Percentiles rank a stretch among this genome's conserved stretches.
Evolutionary conservation across 1,139 yeast species (phyloP).

Genomic region (Candida smagusa): DNA sequence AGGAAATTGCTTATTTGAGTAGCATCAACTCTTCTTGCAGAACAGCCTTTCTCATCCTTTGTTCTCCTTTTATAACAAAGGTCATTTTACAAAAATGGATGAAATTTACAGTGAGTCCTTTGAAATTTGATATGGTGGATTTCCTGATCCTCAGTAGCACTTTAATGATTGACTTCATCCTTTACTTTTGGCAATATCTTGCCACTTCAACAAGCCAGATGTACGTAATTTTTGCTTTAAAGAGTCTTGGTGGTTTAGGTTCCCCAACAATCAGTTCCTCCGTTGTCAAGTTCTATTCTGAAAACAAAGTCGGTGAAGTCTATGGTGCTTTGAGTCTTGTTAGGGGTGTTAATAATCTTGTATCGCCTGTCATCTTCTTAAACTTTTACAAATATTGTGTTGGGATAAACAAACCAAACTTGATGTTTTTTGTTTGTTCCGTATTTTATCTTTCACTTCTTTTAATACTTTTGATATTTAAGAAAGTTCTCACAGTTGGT

Average conservation of each 20-base stretch:
- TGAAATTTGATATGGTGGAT: conserved; percentile 57
- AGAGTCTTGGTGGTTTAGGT: conserved; percentile 34
- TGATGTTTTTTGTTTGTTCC: too few relatives aligned
- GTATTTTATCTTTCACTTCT: too few relatives aligned
- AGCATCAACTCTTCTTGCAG: conserved; percentile 49
- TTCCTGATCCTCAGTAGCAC: conserved; percentile 30
- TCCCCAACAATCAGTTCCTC: conserved; percentile 48
- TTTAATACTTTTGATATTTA: too few relatives aligned
- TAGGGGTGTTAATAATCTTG: too few relatives aligned
- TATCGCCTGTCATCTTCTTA: too few relatives aligned
- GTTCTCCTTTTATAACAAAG: conserved; percentile 32
- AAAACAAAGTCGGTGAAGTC: conserved; percentile 48
- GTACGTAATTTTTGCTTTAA: conserved; percentile 26
- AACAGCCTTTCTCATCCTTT: conserved; percentile 29
- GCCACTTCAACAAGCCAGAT: conserved; percentile 5
- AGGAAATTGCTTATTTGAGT: conserved; percentile 55
- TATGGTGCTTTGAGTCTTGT: conserved; percentile 33
- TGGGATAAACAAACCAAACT: too few relatives aligned
- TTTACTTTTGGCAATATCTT: conserved; percentile 26
- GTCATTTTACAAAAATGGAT: conserved; percentile 22
- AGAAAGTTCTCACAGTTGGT: too few relatives aligned
- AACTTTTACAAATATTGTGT: too few relatives aligned
- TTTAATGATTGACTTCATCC: conserved; percentile 36
- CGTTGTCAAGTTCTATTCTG: conserved; percentile 48
- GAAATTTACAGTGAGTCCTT: conserved; percentile 34